These are phyloP conservation scores for Geosmithia morbida DNA, from an alignment of 2,329 filamentous ascomycete species.

Conservation along the genomic window DNA sequence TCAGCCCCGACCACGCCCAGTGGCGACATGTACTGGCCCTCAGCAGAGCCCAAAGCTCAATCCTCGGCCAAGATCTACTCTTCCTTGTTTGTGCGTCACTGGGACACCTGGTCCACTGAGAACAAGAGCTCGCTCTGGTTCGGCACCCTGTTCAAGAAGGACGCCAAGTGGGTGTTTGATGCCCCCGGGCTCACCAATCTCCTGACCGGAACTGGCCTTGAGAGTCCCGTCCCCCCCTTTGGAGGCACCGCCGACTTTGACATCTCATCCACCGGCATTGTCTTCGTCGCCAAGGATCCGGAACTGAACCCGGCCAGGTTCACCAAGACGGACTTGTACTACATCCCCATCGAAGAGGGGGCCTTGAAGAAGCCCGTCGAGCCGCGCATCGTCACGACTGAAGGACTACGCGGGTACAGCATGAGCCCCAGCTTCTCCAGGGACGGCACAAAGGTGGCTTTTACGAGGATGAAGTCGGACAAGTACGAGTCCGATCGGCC, in stretches of 20 bases:
- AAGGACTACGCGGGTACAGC: constrained; percentile 48
- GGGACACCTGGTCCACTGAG: constrained; percentile 61
- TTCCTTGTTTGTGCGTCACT: constrained; percentile 66
- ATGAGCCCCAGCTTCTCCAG: constrained; percentile 58
- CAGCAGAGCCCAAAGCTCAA: constrained; percentile 40
- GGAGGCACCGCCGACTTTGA: constrained; percentile 74
- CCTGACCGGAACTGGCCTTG: constrained; percentile 42
- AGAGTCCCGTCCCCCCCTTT: constrained; percentile 61
- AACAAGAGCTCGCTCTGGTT: constrained; percentile 64
- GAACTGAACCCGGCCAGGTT: constrained; percentile 55
- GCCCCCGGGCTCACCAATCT: constrained; percentile 43
- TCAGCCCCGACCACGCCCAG: constrained; percentile 52
- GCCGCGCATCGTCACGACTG: constrained; percentile 38
- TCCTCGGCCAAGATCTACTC: constrained; percentile 60
- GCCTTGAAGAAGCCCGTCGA: constrained; percentile 30
- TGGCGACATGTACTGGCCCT: constrained; percentile 54
- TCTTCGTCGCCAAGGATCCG: constrained; percentile 65
- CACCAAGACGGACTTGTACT: constrained; percentile 74
- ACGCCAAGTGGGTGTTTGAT: constrained; percentile 25
- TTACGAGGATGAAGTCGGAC: constrained; percentile 61
- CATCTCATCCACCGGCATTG: constrained; percentile 48
- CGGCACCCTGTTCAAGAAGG: constrained; percentile 37
- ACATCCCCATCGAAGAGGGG: constrained; percentile 38
- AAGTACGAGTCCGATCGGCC: constrained; percentile 69
- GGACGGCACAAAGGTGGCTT: constrained; percentile 56